A percentile compares a stretch with the other conserved stretches of the same genome.
Evolutionary conservation across 192 early-diverging fungal genomes (phyloP).

Genomic region (Linnemannia hyalina): DNA sequence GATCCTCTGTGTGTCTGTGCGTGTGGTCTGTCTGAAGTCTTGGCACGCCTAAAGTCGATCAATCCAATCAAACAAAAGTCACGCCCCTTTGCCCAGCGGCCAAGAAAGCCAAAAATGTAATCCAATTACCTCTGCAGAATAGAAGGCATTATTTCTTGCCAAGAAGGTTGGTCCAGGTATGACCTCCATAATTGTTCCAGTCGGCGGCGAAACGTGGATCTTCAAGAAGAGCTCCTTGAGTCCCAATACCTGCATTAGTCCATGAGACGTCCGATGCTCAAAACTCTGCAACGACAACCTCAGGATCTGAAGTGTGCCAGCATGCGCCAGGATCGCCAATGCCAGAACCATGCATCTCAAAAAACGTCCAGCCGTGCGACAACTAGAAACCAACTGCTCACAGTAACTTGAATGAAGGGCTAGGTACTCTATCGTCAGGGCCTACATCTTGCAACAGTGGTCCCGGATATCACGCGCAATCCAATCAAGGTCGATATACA

Average conservation of each 20-base stretch:
- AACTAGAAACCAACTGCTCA: neutral
- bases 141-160: no score
- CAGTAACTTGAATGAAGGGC: neutral
- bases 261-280: neutral
- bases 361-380: neutral
- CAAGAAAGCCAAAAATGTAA: no score
- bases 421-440: neutral
- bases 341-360: neutral
- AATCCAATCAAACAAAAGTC: no score
- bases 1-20: no score
- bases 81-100: no score
- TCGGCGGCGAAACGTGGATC: neutral
- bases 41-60: no score
- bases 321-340: neutral
- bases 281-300: neutral
- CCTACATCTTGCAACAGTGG: neutral
- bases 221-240: neutral
- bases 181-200: neutral
- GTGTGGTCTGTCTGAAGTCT: no score
- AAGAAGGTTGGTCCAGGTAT: no score
- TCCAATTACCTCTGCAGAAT: no score
- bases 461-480: neutral
- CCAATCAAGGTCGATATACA: neutral
- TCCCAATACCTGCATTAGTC: neutral
- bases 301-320: neutral